Percentiles rank a stretch among this genome's conserved stretches.
These are phyloP conservation scores for Hymenoscyphus scutula DNA, from an alignment of 2,329 filamentous ascomycete species.

Conservation along the genomic window DNA sequence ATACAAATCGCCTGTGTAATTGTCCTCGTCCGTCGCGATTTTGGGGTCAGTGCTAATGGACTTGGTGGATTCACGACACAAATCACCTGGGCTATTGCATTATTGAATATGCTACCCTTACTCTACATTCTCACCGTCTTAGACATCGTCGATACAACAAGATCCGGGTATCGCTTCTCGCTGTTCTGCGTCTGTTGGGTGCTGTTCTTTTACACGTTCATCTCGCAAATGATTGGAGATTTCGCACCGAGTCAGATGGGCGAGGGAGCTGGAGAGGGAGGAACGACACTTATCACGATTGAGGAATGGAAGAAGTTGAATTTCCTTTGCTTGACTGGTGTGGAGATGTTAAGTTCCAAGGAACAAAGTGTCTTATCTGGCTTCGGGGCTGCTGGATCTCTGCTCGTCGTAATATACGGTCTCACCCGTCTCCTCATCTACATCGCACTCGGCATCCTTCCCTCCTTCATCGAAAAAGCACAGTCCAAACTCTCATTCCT, in stretches of 20 bases:
- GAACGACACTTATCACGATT: constrained; percentile 13
- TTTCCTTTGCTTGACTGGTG: neutral
- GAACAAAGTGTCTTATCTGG: neutral
- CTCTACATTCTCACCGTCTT: constrained; percentile 10
- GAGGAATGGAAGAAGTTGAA: constrained; percentile 12
- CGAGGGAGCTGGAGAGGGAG: constrained; percentile 7
- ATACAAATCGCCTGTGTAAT: constrained; percentile 19
- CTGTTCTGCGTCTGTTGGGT: constrained; percentile 19
- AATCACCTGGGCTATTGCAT: constrained; percentile 19
- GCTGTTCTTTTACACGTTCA: constrained; percentile 19
- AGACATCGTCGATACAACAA: neutral
- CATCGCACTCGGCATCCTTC: neutral
- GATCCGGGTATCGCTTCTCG: constrained; percentile 15
- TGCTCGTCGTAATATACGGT: neutral
- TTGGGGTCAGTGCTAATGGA: constrained; percentile 16
- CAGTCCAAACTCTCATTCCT: neutral
- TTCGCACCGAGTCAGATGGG: constrained; percentile 18
- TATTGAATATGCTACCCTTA: constrained; percentile 17
- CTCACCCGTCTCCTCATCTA: neutral
- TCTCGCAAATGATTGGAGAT: constrained; percentile 20
- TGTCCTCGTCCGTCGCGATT: constrained; percentile 16
- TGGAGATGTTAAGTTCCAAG: neutral
- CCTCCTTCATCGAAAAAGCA: neutral
- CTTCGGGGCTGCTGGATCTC: neutral
- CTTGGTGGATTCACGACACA: constrained; percentile 19